phyloP scores from a whole-genome alignment of 1,139 yeast species.

The Debaryomyces coudertii region DNA sequence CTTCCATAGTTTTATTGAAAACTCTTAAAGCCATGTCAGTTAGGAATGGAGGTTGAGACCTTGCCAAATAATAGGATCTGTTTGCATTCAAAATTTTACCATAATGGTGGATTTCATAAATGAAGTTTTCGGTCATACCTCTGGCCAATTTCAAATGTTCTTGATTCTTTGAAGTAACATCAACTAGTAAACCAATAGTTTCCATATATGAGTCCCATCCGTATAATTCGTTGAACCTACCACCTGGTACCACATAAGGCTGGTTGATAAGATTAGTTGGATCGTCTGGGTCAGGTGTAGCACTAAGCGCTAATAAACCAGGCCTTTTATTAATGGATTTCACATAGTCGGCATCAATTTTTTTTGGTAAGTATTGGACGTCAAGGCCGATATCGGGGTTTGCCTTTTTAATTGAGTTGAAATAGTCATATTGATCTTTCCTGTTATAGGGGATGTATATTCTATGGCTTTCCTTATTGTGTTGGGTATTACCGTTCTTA shows the following conservation, averaged over 20 bases:
- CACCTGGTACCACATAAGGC: conserved; percentile 97
- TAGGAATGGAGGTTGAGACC: conserved; percentile 97
- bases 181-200: conserved; percentile 76
- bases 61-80: conserved; percentile 84
- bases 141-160: conserved; percentile 60
- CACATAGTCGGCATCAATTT: conserved; percentile 70
- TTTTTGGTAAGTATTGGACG: conserved; percentile 70
- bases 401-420: conserved; percentile 51
- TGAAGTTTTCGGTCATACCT: conserved; percentile 92
- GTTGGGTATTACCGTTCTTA: conserved; percentile 33
- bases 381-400: conserved; percentile 67
- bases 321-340: conserved; percentile 80
- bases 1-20: conserved; percentile 58
- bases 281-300: conserved; percentile 54
- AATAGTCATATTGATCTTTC: conserved; percentile 74
- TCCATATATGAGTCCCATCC: conserved; percentile 99
- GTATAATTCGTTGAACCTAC: conserved; percentile 91
- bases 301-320: conserved; percentile 82
- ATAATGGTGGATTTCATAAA: conserved; percentile 86
- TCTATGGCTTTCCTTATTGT: conserved; percentile 57
- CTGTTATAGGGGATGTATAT: conserved; percentile 77
- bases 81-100: conserved; percentile 95
- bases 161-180: conserved; percentile 54
- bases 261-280: conserved; percentile 60
- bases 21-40: conserved; percentile 88